Base-by-base conservation (phyloP, 805 yeast genomes). In the Schwanniomyces vanrijiae region DNA sequence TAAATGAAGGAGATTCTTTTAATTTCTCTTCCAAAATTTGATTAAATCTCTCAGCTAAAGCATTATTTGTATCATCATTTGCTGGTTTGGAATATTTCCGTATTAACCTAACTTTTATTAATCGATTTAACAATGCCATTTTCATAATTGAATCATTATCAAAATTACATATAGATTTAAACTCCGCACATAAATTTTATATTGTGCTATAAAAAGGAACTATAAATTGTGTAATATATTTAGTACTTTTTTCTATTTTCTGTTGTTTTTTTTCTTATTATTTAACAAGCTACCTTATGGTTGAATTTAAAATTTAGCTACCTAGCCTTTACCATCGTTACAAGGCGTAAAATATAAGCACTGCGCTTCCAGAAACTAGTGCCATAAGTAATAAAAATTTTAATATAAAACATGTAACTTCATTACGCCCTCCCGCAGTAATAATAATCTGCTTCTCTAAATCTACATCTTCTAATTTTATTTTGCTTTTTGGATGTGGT, bases 401-500 rank as follows among this genome's bases (percentile, higher is more conserved):
- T 29, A 62, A 47, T 21, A 69, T 51, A 47, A 67, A 69, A 29
- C 67, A 59, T 37, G 55, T 53, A 16, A 70, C 70, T 38, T 68
- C 71, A 31, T 64, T 56, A 31, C 55, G 64, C 14, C 74, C 73
- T 10, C 75, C 75, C 3, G 75, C 75, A 20, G 69, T 65, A 11
- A 60, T 49, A 20, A 66, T 68, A 34, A 69, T 47, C 53, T 69
- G 75, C 37, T 67, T 65, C 46, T 70, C 75, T 48, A 70, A 56
- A 41, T 70, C 75, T 2, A 61, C 53, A 18, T 64, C 64, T 45
- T 66, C 69, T 21, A 63, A 47, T 42, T 55, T 58, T 28, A 63
- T 52, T 47, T 63, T 63, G 19, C 61, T 61, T 44, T 52, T 60
- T n/a, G 25, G 20, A 11, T 18, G 39, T 2, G 37, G 41, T n/a